Conservation (phyloP, 495 filamentous ascomycete genomes). For the Penicillium bialowiezense region DNA sequence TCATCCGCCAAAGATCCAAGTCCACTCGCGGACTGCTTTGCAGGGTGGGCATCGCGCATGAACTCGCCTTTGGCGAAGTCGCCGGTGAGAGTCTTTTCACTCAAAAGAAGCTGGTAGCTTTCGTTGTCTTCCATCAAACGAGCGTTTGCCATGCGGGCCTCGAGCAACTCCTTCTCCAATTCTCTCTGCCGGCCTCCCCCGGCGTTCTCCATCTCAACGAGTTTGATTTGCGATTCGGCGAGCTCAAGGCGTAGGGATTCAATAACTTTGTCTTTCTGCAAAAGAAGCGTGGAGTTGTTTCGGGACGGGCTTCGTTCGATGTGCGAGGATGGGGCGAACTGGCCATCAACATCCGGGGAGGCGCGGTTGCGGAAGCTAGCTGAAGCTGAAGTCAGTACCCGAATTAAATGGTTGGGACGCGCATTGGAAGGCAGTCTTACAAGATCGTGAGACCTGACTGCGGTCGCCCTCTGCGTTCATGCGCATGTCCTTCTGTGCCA, state of each 20-base stretch:
- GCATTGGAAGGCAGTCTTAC: conserved; percentile 46
- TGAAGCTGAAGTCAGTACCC: conserved; percentile 36
- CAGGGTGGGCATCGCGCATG: conserved; percentile 53
- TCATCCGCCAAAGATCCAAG: conserved; percentile 81
- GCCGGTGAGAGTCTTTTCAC: conserved; percentile 89
- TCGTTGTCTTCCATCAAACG: conserved; percentile 98
- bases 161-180: conserved; percentile 82
- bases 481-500: conserved; percentile 66
- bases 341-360: conserved; percentile 54
- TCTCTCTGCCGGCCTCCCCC: conserved; percentile 82
- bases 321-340: conserved; percentile 85
- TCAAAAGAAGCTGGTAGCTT: conserved; percentile 90
- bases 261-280: conserved; percentile 95
- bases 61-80: conserved; percentile 87
- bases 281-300: conserved; percentile 79
- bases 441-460: conserved; percentile 62
- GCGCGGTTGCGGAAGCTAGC: conserved; percentile 52
- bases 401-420: not conserved
- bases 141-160: conserved; percentile 90
- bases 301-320: conserved; percentile 76
- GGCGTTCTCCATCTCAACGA: conserved; percentile 90
- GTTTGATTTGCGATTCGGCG: conserved; percentile 91
- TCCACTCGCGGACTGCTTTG: conserved; percentile 35
- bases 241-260: conserved; percentile 88
- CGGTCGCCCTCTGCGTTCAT: conserved; percentile 62